These are phyloP conservation scores for Phytophthora meadii DNA, from an alignment of 352 stramenopile genomes.

Conservation along the genomic window DNA sequence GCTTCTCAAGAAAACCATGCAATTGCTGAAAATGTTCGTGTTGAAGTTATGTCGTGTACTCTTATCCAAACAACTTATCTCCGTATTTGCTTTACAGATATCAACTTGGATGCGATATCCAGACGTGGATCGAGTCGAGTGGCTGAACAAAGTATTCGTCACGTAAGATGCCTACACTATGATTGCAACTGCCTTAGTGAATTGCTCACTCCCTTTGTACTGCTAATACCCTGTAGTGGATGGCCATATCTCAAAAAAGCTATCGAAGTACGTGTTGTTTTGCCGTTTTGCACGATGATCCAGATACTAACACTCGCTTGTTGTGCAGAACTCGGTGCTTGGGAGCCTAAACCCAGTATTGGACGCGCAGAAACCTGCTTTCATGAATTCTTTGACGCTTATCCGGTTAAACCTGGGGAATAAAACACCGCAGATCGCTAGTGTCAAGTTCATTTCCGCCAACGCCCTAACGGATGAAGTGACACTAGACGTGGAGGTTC, in stretches of 20 bases:
- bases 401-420: conserved; percentile 65
- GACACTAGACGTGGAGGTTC: conserved; percentile 73
- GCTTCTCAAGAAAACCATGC: conserved; percentile 34
- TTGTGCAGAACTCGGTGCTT: conserved; percentile 66
- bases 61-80: not conserved
- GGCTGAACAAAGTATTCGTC: conserved; percentile 81
- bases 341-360: conserved; percentile 68
- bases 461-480: conserved; percentile 67
- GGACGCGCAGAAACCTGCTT: conserved; percentile 63
- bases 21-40: conserved; percentile 36
- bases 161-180: conserved; percentile 23
- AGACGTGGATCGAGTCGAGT: conserved; percentile 78
- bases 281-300: not conserved
- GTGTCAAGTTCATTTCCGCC: conserved; percentile 75
- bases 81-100: conserved; percentile 28
- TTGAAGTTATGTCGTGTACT: conserved; percentile 17
- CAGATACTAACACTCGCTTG: not conserved
- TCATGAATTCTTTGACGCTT: conserved; percentile 73
- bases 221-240: conserved; percentile 30
- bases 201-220: conserved; percentile 1
- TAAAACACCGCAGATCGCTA: conserved; percentile 62
- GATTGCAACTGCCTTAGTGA: not conserved
- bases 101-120: conserved; percentile 64
- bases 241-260: conserved; percentile 83
- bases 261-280: conserved; percentile 50